Evolutionary conservation across 208 protist genomes (phyloP), one percentile per base, ranked within the genome.

Genomic region (Trichomonas gallinae): DNA sequence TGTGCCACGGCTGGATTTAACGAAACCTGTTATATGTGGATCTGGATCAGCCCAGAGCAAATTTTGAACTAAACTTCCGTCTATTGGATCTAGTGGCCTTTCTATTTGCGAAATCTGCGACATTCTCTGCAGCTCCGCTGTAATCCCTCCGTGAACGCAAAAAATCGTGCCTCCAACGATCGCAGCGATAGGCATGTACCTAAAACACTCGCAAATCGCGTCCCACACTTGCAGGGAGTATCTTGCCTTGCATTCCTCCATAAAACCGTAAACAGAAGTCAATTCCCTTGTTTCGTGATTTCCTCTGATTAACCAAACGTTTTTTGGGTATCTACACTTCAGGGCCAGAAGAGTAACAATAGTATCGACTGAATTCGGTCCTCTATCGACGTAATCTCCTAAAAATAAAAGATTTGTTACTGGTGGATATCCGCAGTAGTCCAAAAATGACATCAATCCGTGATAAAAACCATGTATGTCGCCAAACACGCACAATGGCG

Each of bases 41-140:
- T 31, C 31, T 10, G 99, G 99, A 97, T 99, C 99, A 10, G 98
- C 98, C 99, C 99, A 99, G 8, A 99, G 97, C 51, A 99, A 97
- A 97, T 99, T 99, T 98, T 99, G 99, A 26, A 99, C 98, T 49
- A 99, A 98, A 6, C 99, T 98, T 17, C 13, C 13, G 26, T 85
- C 81, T 8, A 31, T 13, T 23, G 40, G 17, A n/a, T 89, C 40
- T 10, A 89, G 17, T 31, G 83, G 83, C 83, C 83, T 89, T 48
- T 89, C 36, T 44, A 89, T 48, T 4, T n/a, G 17, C 42, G 34
- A 34, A 31, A 89, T 89, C 23, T 89, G 83, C 9, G 34, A 44
- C 6, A 89, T 45, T 34, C 17, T 0, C 31, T 44, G 13, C 9
- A 89, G 21, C n/a, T 31, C 13, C 1, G 83, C 6, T 45, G 83